phyloP scores from a whole-genome alignment of 495 filamentous ascomycete species.

The Amphirosellinia nigrospora region DNA sequence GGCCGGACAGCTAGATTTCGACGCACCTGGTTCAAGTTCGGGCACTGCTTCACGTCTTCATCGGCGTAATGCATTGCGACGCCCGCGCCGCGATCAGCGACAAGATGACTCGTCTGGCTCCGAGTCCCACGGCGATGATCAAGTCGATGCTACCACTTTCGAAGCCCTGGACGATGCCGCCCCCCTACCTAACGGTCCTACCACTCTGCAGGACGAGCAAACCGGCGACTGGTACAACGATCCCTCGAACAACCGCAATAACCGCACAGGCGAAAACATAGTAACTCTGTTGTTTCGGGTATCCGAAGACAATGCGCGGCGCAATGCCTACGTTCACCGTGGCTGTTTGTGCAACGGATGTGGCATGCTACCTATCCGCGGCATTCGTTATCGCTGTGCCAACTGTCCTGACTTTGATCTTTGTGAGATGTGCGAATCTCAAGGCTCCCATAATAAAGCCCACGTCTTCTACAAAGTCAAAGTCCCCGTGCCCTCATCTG shows the following conservation, averaged over 20 bases:
- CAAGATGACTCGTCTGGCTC: conserved; percentile 42
- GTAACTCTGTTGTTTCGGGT: conserved; percentile 77
- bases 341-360: conserved; percentile 94
- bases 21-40: conserved; percentile 24
- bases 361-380: conserved; percentile 82
- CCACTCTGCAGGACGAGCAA: conserved; percentile 68
- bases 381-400: conserved; percentile 87
- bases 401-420: conserved; percentile 94
- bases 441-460: conserved; percentile 84
- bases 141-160: conserved; percentile 42
- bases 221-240: conserved; percentile 60
- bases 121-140: conserved; percentile 55
- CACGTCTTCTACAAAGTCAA: conserved; percentile 92
- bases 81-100: conserved; percentile 45
- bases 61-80: conserved; percentile 65
- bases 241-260: conserved; percentile 44
- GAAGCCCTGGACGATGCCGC: conserved; percentile 12
- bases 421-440: conserved; percentile 86
- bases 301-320: conserved; percentile 79
- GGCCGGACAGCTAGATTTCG: conserved; percentile 32
- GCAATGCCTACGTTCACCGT: conserved; percentile 90
- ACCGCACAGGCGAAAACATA: conserved; percentile 73
- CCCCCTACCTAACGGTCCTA: conserved; percentile 29
- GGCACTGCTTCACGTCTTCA: conserved; percentile 48
- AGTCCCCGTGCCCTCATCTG: conserved; percentile 54